Percentiles rank a stretch among this genome's conserved stretches.
Evolutionary conservation across 116 monocot genomes (phyloP).

Genomic region (Posidonia oceanica): DNA sequence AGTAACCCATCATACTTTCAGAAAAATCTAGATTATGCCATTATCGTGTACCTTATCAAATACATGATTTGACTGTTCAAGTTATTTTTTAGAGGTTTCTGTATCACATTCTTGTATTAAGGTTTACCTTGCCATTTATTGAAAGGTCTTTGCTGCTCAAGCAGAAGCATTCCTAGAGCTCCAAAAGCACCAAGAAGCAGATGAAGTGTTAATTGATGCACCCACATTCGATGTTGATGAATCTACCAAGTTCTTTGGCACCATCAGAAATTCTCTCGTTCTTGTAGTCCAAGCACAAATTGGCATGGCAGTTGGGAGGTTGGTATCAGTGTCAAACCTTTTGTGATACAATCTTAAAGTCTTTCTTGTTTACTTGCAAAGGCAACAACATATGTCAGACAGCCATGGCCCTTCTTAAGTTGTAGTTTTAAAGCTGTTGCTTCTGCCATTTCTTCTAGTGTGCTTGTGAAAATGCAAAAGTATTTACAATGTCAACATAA

Average conservation of each 20-base stretch:
- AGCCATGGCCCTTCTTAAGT: no score
- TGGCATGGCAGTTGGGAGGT: constrained; percentile 11
- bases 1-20: no score
- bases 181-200: constrained; percentile 42
- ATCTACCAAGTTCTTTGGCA: constrained; percentile 34
- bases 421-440: no score
- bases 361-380: background rate
- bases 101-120: no score
- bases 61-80: constrained; percentile 9
- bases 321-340: background rate
- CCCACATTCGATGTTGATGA: constrained; percentile 33
- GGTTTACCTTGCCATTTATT: no score
- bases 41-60: constrained; percentile 13
- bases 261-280: constrained; percentile 16
- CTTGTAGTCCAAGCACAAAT: constrained; percentile 28
- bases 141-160: constrained; percentile 21
- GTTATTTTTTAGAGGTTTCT: background rate
- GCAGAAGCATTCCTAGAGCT: constrained; percentile 48
- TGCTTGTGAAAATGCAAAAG: no score
- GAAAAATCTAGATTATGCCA: no score
- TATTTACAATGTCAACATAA: no score
- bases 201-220: constrained; percentile 14
- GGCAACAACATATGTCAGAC: no score
- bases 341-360: constrained; percentile 2
- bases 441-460: background rate